Base-by-base conservation (phyloP, 352 stramenopile genomes). In the Pythium coloratum region DNA sequence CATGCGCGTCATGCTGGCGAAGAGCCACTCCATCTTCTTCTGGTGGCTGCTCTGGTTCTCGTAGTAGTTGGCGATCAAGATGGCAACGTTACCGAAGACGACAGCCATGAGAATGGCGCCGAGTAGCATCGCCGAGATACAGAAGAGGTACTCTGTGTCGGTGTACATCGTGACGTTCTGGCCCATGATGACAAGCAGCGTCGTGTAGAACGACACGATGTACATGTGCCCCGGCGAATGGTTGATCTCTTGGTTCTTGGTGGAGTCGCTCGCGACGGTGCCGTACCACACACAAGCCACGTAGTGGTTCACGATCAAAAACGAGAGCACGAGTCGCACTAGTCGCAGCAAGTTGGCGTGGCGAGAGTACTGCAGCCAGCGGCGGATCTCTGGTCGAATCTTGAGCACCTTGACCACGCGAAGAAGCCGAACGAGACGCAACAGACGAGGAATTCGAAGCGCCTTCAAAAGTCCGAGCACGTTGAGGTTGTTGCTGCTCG, bases 21-120 rank as follows among this genome's bases (percentile, higher is more conserved):
- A 91, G 18, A 96, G 76, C 80, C 82, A 91, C 60, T 93, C 87
- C 88, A 96, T 94, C 62, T 94, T 94, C 67, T 90, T 90, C 63
- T 92, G 84, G 64, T 93, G 84, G 8, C 75, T 88, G 69, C 88
- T 93, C 53, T 91, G 85, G 36, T 76, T 88, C 66, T 92, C 86
- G 71, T 93, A 92, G 69, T 93, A 93, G 65, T 93, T 96, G 26
- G 84, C 78, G 40, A 96, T 94, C 36, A 94, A 64, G 36, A 94
- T 92, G 14, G 84, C 84, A 32, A 96, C 88, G 55, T 94, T 93
- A 63, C 88, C 88, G 68, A 96, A 96, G 56, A 94, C 85, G 1
- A 96, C 80, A 61, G 88, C 88, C 85, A 95, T 92, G 0, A 94
- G 59, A 60, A 95, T 81, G 2, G 88, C 74, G 2, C 88, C 86